Evolutionary conservation across 2,329 filamentous ascomycete genomes (phyloP).

Genomic region (Sclerotinia subarctica): DNA sequence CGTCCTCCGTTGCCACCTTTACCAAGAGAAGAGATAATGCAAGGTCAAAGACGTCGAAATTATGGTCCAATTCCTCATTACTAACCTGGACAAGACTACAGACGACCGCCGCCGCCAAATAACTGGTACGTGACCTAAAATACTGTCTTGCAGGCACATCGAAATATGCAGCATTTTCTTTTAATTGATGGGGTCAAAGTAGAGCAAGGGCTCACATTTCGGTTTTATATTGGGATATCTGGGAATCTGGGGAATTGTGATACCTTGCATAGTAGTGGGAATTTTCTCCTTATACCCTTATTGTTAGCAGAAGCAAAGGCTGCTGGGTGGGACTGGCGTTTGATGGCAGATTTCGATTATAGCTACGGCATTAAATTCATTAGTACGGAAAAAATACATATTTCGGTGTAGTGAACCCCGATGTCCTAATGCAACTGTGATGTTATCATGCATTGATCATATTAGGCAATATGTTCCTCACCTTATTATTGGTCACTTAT

Average conservation of each 20-base stretch:
- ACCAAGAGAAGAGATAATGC: slow-evolving; percentile 21
- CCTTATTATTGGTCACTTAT: slow-evolving; percentile 13
- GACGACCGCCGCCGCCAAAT: not conserved
- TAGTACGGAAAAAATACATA: slow-evolving; percentile 26
- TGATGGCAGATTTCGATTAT: not conserved
- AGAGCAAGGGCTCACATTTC: slow-evolving; percentile 1
- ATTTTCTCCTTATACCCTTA: slow-evolving; percentile 18
- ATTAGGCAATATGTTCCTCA: not conserved
- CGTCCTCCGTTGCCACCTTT: slow-evolving; percentile 11
- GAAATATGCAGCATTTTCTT: not conserved
- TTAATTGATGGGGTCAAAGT: not conserved
- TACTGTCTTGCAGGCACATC: not conserved
- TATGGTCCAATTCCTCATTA: slow-evolving; percentile 20
- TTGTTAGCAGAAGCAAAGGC: slow-evolving; percentile 11
- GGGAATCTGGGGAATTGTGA: slow-evolving; percentile 6
- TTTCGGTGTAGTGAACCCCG: slow-evolving; percentile 26
- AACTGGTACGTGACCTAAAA: not conserved
- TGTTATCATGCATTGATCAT: slow-evolving; percentile 1
- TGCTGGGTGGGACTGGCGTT: slow-evolving; percentile 1
- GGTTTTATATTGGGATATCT: not conserved
- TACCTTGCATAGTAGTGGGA: slow-evolving; percentile 15
- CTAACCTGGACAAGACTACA: slow-evolving; percentile 14
- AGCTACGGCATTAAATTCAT: not conserved
- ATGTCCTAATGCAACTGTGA: slow-evolving; percentile 20
- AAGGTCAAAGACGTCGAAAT: slow-evolving; percentile 26